Evolutionary conservation across 257 asterid species (phyloP).

Genomic region (Scutellaria barbata): DNA sequence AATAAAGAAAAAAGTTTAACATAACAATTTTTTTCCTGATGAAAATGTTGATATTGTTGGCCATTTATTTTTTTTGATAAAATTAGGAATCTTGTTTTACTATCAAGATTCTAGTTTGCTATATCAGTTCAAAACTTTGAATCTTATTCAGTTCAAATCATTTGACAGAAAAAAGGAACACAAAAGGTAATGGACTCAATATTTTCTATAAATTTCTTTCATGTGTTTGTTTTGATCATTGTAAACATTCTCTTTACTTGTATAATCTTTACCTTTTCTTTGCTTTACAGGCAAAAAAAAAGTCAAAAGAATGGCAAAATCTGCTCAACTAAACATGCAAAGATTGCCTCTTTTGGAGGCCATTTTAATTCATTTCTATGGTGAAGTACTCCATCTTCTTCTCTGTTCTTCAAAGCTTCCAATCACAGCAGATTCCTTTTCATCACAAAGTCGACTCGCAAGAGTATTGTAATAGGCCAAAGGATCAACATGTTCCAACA

Average conservation of each 20-base stretch:
- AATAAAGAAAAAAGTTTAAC: too few relatives aligned
- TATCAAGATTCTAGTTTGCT: too few relatives aligned
- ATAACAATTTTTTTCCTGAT: too few relatives aligned
- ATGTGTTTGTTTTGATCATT: background rate
- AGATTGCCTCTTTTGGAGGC: background rate
- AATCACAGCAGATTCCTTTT: constrained; percentile 65
- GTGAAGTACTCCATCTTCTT: constrained; percentile 55
- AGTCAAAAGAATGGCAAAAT: constrained; percentile 22
- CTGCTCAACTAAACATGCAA: background rate
- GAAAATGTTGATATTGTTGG: too few relatives aligned
- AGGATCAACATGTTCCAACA: constrained; percentile 61
- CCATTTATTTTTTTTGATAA: too few relatives aligned
- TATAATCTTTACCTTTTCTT: too few relatives aligned
- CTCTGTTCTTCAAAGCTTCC: constrained; percentile 76
- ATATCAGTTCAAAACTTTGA: too few relatives aligned
- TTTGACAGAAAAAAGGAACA: too few relatives aligned
- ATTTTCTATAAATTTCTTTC: background rate
- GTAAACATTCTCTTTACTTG: background rate
- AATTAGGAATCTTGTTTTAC: too few relatives aligned
- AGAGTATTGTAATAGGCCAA: constrained; percentile 51
- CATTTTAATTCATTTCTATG: constrained; percentile 30
- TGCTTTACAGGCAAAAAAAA: background rate
- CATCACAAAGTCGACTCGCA: constrained; percentile 57
- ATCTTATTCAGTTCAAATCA: too few relatives aligned
- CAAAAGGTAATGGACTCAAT: too few relatives aligned